Evolutionary conservation across 2,329 filamentous ascomycete genomes (phyloP).

Genomic region (Nothophaeocryptopus gaeumannii): DNA sequence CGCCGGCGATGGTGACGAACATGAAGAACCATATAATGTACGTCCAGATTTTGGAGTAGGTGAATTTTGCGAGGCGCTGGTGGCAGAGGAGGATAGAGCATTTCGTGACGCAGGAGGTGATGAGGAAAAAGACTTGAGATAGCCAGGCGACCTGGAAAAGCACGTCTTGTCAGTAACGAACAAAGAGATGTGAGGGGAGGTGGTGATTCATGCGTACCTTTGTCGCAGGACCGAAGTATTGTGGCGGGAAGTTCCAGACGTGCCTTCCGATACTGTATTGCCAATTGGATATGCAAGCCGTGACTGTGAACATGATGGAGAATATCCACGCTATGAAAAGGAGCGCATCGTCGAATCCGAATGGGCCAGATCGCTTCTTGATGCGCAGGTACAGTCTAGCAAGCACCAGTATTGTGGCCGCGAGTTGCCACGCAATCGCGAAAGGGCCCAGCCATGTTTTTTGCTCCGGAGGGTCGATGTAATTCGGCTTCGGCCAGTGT

Average conservation of each 20-base stretch:
- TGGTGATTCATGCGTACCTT: slow-evolving; percentile 8
- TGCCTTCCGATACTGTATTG: slow-evolving; percentile 20
- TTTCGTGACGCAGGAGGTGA: slow-evolving; percentile 22
- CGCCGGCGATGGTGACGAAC: slow-evolving; percentile 18
- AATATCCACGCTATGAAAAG: slow-evolving; percentile 21
- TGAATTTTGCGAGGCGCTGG: slow-evolving; percentile 20
- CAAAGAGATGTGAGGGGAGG: slow-evolving; percentile 1
- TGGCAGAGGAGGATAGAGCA: slow-evolving; percentile 31
- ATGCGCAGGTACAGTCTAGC: slow-evolving; percentile 26
- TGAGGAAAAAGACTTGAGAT: slow-evolving; percentile 20
- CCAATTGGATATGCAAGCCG: slow-evolving; percentile 14
- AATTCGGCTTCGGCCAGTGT: slow-evolving; percentile 28
- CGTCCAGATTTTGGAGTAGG: slow-evolving; percentile 13
- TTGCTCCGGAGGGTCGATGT: slow-evolving; percentile 23
- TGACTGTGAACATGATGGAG: slow-evolving; percentile 19
- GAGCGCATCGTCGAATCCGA: slow-evolving; percentile 28
- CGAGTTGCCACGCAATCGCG: slow-evolving; percentile 16
- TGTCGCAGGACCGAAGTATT: not conserved
- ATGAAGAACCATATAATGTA: slow-evolving; percentile 21
- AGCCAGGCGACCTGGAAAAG: slow-evolving; percentile 20
- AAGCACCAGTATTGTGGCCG: slow-evolving; percentile 22
- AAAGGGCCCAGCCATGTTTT: slow-evolving; percentile 25
- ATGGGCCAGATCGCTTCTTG: slow-evolving; percentile 23
- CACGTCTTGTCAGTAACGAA: slow-evolving; percentile 5
- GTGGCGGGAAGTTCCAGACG: slow-evolving; percentile 22